Evolutionary conservation across 108 stramenopile species (phyloP), one percentile per base, ranked within the genome.

Genomic region (Asterionellopsis glacialis): DNA sequence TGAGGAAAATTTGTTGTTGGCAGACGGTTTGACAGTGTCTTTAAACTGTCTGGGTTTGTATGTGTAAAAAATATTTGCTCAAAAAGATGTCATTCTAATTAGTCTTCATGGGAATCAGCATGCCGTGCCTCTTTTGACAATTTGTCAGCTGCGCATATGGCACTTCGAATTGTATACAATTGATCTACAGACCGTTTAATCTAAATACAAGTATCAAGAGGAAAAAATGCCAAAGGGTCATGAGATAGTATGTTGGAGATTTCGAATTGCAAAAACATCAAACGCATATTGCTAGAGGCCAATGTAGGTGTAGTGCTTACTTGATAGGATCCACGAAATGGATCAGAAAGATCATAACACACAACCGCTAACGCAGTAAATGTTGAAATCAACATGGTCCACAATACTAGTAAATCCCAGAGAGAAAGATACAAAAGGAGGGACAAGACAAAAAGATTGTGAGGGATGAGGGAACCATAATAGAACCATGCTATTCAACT

Each of bases 211-310:
- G 68, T 70, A 11, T 85, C 75, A 16, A 81, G 67, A 16, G 69
- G 80, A 63, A 85, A 67, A 11, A 77, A 74, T 23, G 75, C 68
- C 57, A 85, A 83, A 0, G 84, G 80, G 2, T 83, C 82, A 25
- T 82, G 68, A 55, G 85, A 63, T 77, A 85, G 85, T 41, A 61
- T 56, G 14, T 44, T 44, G 43, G 14, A 13, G 14, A 12, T 13
- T 44, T 48, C 22, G 7, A 21, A 1, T 48, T 22, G 5, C 21
- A 48, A 7, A 48, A 48, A 22, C 1, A 22, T 48, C 21, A 48
- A 22, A 7, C 21, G 22, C 47, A 48, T 19, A 7, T 22, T 63
- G 75, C 4, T 19, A 48, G 5, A 22, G 22, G 1, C 5, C 22
- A 48, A 5, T 48, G 47, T 21, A 6, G n/a, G 22, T 48, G 47